Percentiles rank a stretch among this genome's conserved stretches.
These are phyloP conservation scores for Colletotrichum aenigma DNA, from an alignment of 2,329 filamentous ascomycete species.

Conservation along the genomic window DNA sequence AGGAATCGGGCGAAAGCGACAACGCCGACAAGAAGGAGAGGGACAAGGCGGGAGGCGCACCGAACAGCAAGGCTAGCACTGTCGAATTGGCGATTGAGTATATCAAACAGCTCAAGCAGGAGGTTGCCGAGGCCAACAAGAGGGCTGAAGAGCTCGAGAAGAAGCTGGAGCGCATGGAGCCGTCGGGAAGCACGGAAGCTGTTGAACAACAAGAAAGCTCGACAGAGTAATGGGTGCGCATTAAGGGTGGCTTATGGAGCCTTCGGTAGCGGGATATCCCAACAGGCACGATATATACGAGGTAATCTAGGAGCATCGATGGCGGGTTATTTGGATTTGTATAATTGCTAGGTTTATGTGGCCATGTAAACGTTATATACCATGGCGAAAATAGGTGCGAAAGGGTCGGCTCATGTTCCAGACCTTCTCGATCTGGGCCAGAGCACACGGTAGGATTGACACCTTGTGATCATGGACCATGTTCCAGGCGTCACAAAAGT, in stretches of 20 bases:
- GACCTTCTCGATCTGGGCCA: not conserved
- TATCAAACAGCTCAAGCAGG: constrained; percentile 82
- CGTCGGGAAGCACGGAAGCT: not conserved
- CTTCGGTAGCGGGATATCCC: not conserved
- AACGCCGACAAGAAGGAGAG: constrained; percentile 51
- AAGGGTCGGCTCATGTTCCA: not conserved
- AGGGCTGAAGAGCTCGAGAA: constrained; percentile 70
- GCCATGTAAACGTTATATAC: not conserved
- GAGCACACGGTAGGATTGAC: not conserved
- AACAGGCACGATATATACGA: constrained; percentile 14
- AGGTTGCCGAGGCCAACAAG: constrained; percentile 68
- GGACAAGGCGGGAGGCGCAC: constrained; percentile 50
- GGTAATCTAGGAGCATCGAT: not conserved
- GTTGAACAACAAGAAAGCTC: not conserved
- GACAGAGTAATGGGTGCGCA: not conserved
- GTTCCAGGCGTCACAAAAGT: not conserved
- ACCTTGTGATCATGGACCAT: not conserved
- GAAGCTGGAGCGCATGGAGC: constrained; percentile 46
- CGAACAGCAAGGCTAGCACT: constrained; percentile 92
- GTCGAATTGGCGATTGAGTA: constrained; percentile 98
- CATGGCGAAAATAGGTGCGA: not conserved
- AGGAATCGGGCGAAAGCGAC: constrained; percentile 44
- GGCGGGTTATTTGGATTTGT: not conserved
- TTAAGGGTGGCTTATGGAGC: not conserved
- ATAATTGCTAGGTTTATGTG: not conserved